Conservation (phyloP, 768 basidiomycete genomes). For the Mrakia blollopis region DNA sequence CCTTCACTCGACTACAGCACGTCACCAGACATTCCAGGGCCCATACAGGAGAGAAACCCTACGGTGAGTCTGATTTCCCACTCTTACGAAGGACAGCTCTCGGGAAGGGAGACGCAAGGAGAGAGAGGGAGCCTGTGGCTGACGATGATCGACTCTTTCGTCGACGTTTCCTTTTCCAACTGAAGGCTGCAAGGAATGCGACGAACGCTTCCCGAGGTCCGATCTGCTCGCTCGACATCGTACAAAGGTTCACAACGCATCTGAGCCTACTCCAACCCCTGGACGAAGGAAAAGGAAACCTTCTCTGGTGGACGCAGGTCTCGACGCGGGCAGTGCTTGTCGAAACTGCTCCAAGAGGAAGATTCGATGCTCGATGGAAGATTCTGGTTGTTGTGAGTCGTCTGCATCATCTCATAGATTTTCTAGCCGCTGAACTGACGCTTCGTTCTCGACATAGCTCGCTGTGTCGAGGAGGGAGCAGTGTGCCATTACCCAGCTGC, state of each 20-base stretch:
- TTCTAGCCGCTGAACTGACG: too few relatives aligned
- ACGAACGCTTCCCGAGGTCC: neutral
- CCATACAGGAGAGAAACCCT: neutral
- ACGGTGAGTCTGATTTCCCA: neutral
- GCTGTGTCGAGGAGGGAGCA: too few relatives aligned
- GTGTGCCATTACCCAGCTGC: too few relatives aligned
- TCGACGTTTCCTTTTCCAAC: neutral
- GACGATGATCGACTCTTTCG: neutral
- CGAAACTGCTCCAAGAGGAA: too few relatives aligned
- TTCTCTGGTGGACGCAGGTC: too few relatives aligned
- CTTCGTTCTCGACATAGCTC: too few relatives aligned
- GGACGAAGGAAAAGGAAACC: neutral
- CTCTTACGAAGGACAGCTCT: neutral
- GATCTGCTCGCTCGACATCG: neutral
- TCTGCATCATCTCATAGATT: too few relatives aligned
- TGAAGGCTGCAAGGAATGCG: neutral
- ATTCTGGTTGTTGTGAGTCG: too few relatives aligned
- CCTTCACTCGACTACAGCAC: slow-evolving; percentile 9
- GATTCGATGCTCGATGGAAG: too few relatives aligned
- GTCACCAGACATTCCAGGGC: neutral
- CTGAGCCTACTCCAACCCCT: neutral
- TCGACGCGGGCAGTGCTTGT: too few relatives aligned
- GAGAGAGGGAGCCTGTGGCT: neutral
- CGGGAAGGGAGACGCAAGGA: too few relatives aligned
- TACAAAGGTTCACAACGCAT: neutral